These are phyloP conservation scores for Durotheca rogersii DNA, from an alignment of 495 filamentous ascomycete species.

Conservation along the genomic window DNA sequence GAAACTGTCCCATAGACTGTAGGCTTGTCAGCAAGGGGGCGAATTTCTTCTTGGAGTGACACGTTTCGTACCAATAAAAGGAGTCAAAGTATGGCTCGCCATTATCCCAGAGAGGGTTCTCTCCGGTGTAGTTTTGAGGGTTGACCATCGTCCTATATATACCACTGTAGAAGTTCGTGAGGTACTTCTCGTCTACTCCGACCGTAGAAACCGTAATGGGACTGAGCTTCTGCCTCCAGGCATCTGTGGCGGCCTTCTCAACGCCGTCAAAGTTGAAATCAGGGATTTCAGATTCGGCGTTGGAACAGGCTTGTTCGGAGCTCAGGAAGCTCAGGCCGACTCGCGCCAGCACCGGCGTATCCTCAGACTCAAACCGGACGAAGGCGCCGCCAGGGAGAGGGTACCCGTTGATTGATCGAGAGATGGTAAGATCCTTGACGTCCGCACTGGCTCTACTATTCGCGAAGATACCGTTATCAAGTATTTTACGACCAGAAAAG, in stretches of 20 bases:
- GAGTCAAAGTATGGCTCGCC: constrained; percentile 78
- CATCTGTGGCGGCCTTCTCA: constrained; percentile 51
- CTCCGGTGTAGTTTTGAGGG: constrained; percentile 77
- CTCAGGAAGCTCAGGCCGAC: constrained; percentile 73
- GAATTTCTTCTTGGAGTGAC: too few relatives aligned
- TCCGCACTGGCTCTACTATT: constrained; percentile 57
- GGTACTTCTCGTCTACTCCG: constrained; percentile 53
- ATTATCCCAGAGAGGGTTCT: constrained; percentile 72
- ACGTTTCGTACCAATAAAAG: constrained; percentile 67
- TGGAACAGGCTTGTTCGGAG: constrained; percentile 61
- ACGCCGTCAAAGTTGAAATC: constrained; percentile 63
- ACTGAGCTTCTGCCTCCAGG: constrained; percentile 65
- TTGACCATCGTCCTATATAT: constrained; percentile 71
- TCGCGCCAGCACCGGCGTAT: constrained; percentile 57
- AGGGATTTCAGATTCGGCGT: constrained; percentile 68
- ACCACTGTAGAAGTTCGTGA: constrained; percentile 69
- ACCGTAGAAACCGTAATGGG: constrained; percentile 57
- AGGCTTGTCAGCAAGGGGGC: background rate
- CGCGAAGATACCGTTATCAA: constrained; percentile 65
- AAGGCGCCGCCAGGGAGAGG: constrained; percentile 69
- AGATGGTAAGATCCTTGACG: constrained; percentile 57
- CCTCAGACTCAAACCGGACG: constrained; percentile 50
- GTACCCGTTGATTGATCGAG: constrained; percentile 61
- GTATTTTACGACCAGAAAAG: constrained; percentile 62
- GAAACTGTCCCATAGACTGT: constrained; percentile 70